Evolutionary conservation across 805 yeast genomes (phyloP).

Genomic region (Ascoidea rubescens): DNA sequence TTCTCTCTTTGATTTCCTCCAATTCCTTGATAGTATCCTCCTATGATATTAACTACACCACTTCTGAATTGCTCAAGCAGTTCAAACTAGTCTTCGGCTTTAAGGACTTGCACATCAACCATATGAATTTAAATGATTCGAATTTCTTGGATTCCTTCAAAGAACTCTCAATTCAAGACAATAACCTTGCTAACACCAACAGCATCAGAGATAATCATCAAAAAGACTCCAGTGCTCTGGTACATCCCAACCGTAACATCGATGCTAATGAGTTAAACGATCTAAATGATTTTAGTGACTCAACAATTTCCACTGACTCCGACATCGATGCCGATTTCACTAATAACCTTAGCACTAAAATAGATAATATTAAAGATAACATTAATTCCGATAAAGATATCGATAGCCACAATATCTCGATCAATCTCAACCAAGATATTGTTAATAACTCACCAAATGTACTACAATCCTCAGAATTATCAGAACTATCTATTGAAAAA

Average conservation of each 20-base stretch:
- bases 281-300: too few relatives aligned
- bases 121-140: conserved; percentile 33
- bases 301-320: not conserved
- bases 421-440: too few relatives aligned
- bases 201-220: too few relatives aligned
- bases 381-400: too few relatives aligned
- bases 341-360: not conserved
- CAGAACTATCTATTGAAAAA: too few relatives aligned
- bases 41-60: not conserved
- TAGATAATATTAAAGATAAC: too few relatives aligned
- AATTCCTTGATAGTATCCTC: not conserved
- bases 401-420: not conserved
- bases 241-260: too few relatives aligned
- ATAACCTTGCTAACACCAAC: too few relatives aligned
- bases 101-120: conserved; percentile 25
- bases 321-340: not conserved
- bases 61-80: conserved; percentile 19
- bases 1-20: not conserved
- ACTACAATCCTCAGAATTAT: not conserved
- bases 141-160: conserved; percentile 23
- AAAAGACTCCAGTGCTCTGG: too few relatives aligned
- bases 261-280: not conserved
- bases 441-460: too few relatives aligned
- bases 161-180: too few relatives aligned
- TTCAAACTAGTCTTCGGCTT: conserved; percentile 41